Evolutionary conservation across 768 basidiomycete genomes (phyloP).

Genomic region (Saitozyma sp.): DNA sequence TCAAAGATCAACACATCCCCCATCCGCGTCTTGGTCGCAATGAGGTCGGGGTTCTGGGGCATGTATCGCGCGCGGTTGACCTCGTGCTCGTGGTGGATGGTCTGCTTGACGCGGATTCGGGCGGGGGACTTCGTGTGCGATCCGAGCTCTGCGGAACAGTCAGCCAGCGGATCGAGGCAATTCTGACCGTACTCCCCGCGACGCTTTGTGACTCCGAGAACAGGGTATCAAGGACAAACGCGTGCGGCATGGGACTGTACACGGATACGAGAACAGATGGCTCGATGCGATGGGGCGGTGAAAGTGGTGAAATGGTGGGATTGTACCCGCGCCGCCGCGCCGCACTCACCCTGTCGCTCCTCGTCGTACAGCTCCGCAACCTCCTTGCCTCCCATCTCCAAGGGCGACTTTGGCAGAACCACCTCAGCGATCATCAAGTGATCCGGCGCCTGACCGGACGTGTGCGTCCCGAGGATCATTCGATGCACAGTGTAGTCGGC

Average conservation of each 20-base stretch:
- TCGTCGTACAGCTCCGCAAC: conserved; percentile 82
- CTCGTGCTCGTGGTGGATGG: conserved; percentile 92
- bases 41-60: conserved; percentile 96
- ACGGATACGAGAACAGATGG: too few relatives aligned
- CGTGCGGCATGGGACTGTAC: too few relatives aligned
- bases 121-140: conserved; percentile 82
- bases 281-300: too few relatives aligned
- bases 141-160: conserved; percentile 67
- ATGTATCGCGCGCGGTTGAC: conserved; percentile 98
- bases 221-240: neutral
- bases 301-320: too few relatives aligned
- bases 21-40: conserved; percentile 88
- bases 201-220: neutral
- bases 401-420: conserved; percentile 77
- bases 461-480: conserved; percentile 94
- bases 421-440: conserved; percentile 94
- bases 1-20: conserved; percentile 96
- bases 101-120: conserved; percentile 84
- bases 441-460: conserved; percentile 89
- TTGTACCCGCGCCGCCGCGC: too few relatives aligned
- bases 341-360: conserved; percentile 66
- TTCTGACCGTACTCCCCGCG: neutral
- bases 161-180: neutral
- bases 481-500: conserved; percentile 95
- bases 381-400: conserved; percentile 62